Evolutionary conservation across 768 basidiomycete genomes (phyloP).

Genomic region (Coprinopsis marcescibilis): DNA sequence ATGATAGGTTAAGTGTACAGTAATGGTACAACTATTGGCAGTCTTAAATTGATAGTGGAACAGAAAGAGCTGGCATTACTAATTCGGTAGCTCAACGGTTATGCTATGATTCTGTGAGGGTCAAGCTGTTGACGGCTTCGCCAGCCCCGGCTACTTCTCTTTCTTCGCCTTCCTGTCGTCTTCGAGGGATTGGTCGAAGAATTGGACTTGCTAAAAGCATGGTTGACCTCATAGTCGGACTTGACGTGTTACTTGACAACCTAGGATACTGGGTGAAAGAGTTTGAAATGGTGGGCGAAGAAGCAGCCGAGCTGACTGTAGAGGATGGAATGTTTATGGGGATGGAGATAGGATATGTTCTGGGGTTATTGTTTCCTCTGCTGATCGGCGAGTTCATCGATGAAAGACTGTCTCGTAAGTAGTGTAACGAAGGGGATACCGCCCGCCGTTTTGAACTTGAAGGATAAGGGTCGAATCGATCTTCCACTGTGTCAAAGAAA

Average conservation of each 20-base stretch:
- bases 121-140: constrained; percentile 67
- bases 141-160: constrained; percentile 70
- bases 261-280: constrained; percentile 45
- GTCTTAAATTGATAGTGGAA: too few relatives aligned
- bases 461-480: constrained; percentile 82
- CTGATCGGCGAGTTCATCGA: constrained; percentile 45
- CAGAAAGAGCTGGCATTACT: too few relatives aligned
- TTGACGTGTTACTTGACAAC: constrained; percentile 55
- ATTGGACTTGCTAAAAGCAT: constrained; percentile 75
- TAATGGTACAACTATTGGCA: too few relatives aligned
- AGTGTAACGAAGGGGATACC: constrained; percentile 72
- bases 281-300: constrained; percentile 63
- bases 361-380: constrained; percentile 28
- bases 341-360: constrained; percentile 46
- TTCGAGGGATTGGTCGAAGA: constrained; percentile 59
- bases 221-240: constrained; percentile 64
- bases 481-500: constrained; percentile 57
- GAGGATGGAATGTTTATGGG: constrained; percentile 60
- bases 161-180: constrained; percentile 54
- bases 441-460: constrained; percentile 74
- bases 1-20: too few relatives aligned
- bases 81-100: too few relatives aligned
- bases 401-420: constrained; percentile 56
- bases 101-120: constrained; percentile 34
- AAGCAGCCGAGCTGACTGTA: constrained; percentile 54